phyloP scores from a whole-genome alignment of 495 filamentous ascomycete species.

The Lentithecium fluviatile region DNA sequence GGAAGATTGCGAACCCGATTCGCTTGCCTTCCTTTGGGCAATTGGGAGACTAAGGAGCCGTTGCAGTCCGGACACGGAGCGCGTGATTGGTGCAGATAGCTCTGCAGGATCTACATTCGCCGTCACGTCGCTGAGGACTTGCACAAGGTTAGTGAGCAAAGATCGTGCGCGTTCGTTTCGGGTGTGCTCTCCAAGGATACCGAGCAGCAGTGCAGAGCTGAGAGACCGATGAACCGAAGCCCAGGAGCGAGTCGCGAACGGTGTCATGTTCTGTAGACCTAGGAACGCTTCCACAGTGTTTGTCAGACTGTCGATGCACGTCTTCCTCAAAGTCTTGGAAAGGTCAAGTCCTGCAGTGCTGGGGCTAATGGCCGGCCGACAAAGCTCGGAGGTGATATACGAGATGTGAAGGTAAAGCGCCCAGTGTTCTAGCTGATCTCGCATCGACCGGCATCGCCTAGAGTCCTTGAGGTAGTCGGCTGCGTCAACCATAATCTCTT shows the following conservation, averaged over 20 bases:
- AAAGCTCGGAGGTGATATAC: conserved; percentile 61
- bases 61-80: conserved; percentile 39
- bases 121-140: conserved; percentile 40
- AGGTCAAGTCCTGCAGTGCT: conserved; percentile 45
- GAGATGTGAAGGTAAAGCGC: conserved; percentile 58
- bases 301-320: conserved; percentile 61
- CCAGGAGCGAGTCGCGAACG: conserved; percentile 65
- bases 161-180: conserved; percentile 42
- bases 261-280: conserved; percentile 64
- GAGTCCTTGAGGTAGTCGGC: conserved; percentile 54
- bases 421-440: conserved; percentile 56
- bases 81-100: conserved; percentile 41
- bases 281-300: conserved; percentile 69
- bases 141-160: conserved; percentile 38
- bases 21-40: conserved; percentile 1
- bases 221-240: conserved; percentile 65
- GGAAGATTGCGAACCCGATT: conserved; percentile 25
- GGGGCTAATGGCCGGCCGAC: conserved; percentile 57
- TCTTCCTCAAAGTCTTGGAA: conserved; percentile 48
- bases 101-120: conserved; percentile 41
- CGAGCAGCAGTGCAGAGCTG: conserved; percentile 63
- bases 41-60: conserved; percentile 30
- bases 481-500: conserved; percentile 53
- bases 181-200: conserved; percentile 56
- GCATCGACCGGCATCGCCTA: conserved; percentile 48